phyloP scores from a whole-genome alignment of 768 basidiomycete species.

The Nevesoporus exiguus region DNA sequence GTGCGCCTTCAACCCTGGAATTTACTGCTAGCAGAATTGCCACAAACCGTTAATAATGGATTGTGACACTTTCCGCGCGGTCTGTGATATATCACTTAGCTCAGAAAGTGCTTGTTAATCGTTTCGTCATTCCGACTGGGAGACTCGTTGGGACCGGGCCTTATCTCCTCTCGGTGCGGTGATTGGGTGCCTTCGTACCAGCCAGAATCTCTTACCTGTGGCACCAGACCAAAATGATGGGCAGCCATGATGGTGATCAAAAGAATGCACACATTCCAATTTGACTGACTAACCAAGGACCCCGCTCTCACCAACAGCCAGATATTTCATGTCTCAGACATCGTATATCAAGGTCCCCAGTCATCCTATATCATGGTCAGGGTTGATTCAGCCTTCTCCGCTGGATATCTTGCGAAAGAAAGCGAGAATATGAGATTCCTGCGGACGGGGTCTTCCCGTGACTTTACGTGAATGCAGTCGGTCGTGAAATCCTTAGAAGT shows the following conservation, averaged over 20 bases:
- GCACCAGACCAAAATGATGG: neutral
- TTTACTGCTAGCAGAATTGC: neutral
- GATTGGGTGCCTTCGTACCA: conserved; percentile 4
- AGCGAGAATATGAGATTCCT: neutral
- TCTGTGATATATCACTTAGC: neutral
- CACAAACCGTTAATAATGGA: neutral
- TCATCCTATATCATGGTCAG: neutral
- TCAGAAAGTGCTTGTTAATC: neutral
- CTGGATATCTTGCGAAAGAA: conserved; percentile 1
- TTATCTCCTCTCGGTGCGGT: conserved; percentile 3
- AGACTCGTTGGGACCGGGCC: neutral
- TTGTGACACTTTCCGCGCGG: neutral
- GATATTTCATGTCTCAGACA: neutral
- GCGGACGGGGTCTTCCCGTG: neutral
- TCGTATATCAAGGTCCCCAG: neutral
- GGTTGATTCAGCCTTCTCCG: neutral
- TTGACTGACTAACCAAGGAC: conserved; percentile 6
- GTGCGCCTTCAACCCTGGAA: neutral
- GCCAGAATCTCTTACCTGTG: neutral
- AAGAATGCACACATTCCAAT: conserved; percentile 1
- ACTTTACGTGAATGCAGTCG: conserved; percentile 1
- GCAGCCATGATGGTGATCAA: neutral
- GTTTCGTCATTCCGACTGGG: neutral
- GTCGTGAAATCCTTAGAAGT: neutral
- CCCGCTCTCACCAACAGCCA: neutral